Base-by-base conservation (phyloP, 345 rosid species). In the Viola odorata region DNA sequence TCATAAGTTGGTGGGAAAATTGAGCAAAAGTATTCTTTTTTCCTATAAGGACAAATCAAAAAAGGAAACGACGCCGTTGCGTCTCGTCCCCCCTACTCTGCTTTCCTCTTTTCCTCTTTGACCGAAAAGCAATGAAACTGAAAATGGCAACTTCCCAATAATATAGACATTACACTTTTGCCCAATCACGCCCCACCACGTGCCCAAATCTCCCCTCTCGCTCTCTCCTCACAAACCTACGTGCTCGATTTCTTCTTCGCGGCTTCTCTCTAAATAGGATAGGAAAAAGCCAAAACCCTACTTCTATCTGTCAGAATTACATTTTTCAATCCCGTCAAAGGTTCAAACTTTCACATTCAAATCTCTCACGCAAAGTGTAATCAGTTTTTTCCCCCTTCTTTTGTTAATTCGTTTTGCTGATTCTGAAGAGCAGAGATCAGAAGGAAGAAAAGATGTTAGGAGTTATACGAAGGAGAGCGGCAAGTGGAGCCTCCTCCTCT, bases 401-500 rank as follows among this genome's bases (percentile, higher is more conserved):
- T 17, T 53, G 6, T 23, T 41, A 16, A 12, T 51, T 9, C 38
- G 55, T 37, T n/a, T 40, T 58, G 4, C 1, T 12, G 0, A 2
- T 23, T 23, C 2, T 23, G 32, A 23, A 23, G 32, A 23, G 14
- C 45, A 63, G 44, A 63, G 58, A 65, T 50, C 48, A 17, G 57
- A 23, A 55, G 4, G 37, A 32, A 38, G n/a, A 12, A 6, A 57
- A 12, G 50, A 65, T 65, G 69, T 32, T 65, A 15, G 62, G 62
- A 4, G 37, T 57, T 65, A 12, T 65, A 57, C 39, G 69, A 48
- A 40, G 69, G 50, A 49, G 69, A 65, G 62, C 50, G 23, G 32
- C 62, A 40, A 7, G 50, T 65, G 62, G 62, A 17, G 69, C 41
- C 50, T 48, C 62, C 12, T 56, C 68, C 17, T 65, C 59, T 64